phyloP scores from a whole-genome alignment of 805 yeast genomes.

The Nakazawaea ishiwadae region DNA sequence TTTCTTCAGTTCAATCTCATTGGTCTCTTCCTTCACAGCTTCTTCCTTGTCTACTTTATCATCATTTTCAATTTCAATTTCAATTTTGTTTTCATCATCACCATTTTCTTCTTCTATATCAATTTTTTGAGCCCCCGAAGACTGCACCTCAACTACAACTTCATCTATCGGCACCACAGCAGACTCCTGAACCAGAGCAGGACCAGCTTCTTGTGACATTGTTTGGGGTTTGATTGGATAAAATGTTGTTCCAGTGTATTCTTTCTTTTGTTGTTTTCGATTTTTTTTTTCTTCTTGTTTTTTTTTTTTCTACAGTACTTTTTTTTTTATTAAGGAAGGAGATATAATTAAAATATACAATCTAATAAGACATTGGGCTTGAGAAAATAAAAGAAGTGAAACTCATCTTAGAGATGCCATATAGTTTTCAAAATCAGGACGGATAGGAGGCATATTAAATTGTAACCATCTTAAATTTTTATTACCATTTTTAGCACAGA shows the following conservation, averaged over 20 bases:
- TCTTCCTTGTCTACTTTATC: background rate
- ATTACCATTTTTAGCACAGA: constrained; percentile 9
- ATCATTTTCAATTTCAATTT: background rate
- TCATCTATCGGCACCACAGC: background rate
- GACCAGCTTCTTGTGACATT: background rate
- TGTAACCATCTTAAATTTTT: constrained; percentile 13
- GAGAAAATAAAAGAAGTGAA: no score
- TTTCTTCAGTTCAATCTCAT: background rate
- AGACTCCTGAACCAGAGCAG: background rate
- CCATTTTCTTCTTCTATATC: background rate
- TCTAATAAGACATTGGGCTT: no score
- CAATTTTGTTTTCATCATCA: background rate
- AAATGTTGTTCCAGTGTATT: background rate
- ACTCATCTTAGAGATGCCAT: no score
- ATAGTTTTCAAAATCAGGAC: constrained; percentile 6
- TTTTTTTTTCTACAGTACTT: no score
- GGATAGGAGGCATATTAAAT: constrained; percentile 12
- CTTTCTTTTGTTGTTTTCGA: background rate
- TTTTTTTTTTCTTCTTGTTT: background rate
- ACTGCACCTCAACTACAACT: background rate
- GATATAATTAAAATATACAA: background rate
- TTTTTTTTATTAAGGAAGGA: no score
- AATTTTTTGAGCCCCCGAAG: no score
- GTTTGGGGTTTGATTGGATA: background rate
- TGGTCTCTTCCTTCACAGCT: background rate